These are phyloP conservation scores for Penicillium sumatraense DNA, from an alignment of 2,329 filamentous ascomycete genomes.

Conservation along the genomic window DNA sequence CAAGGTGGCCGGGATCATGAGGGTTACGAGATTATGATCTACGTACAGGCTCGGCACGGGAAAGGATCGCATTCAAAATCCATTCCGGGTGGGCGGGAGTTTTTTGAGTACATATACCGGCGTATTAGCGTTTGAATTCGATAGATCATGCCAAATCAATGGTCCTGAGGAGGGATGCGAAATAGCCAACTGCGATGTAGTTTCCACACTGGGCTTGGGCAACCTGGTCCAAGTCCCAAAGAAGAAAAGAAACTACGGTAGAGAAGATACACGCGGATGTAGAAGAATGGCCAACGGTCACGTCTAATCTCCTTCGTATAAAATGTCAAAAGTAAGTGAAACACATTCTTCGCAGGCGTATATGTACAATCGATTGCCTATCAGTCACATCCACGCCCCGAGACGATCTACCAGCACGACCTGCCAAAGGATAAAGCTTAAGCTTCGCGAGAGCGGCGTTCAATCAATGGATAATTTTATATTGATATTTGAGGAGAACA, in stretches of 20 bases:
- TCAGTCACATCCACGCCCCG: conserved; percentile 21
- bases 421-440: conserved; percentile 5
- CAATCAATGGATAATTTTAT: conserved; percentile 3
- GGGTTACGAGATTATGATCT: conserved; percentile 17
- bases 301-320: too few species aligned
- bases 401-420: conserved; percentile 21
- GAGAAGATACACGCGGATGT: too few species aligned
- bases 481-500: conserved; percentile 20
- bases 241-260: background rate
- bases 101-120: conserved; percentile 32
- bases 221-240: too few species aligned
- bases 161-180: background rate
- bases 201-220: too few species aligned
- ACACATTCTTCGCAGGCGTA: conserved; percentile 31
- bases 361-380: conserved; percentile 37
- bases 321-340: conserved; percentile 29
- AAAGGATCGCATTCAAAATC: conserved; percentile 1
- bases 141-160: conserved; percentile 23
- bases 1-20: background rate
- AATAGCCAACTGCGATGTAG: background rate
- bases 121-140: conserved; percentile 42
- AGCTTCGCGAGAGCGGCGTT: background rate
- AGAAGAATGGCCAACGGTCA: too few species aligned
- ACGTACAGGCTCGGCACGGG: conserved; percentile 17
- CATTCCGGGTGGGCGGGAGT: conserved; percentile 13